Evolutionary conservation across 306 rosid genomes (phyloP).

Genomic region (Gastrolobium villosum): DNA sequence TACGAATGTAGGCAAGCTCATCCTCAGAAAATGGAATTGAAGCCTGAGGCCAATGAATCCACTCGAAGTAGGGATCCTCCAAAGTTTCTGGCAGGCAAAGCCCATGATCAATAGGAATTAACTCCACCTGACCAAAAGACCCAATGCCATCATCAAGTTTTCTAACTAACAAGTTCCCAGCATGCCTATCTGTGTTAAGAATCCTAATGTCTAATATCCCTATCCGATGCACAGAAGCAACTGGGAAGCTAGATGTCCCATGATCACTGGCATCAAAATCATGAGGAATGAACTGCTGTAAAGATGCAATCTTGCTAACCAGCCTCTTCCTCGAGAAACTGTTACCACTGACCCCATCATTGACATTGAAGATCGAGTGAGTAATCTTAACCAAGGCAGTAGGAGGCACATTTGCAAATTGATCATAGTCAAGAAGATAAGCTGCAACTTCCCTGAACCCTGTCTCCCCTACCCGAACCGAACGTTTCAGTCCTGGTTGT

Average conservation of each 20-base stretch:
- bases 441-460: slow-evolving; percentile 98
- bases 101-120: slow-evolving; percentile 97
- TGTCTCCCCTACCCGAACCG: slow-evolving; percentile 97
- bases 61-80: slow-evolving; percentile 98
- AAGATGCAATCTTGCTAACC: slow-evolving; percentile 96
- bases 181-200: slow-evolving; percentile 98
- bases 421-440: slow-evolving; percentile 81
- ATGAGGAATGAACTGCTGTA: slow-evolving; percentile 90
- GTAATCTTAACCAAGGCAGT: slow-evolving; percentile 95
- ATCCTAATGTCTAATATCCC: slow-evolving; percentile 96
- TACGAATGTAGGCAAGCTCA: slow-evolving; percentile 78
- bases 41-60: slow-evolving; percentile 99
- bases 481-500: slow-evolving; percentile 91
- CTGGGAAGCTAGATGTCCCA: slow-evolving; percentile 96
- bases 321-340: slow-evolving; percentile 66
- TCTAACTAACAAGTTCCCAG: slow-evolving; percentile 92
- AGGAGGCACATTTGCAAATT: slow-evolving; percentile 96
- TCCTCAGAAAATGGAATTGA: slow-evolving; percentile 95
- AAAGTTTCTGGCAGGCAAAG: slow-evolving; percentile 94
- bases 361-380: slow-evolving; percentile 94
- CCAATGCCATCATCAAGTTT: slow-evolving; percentile 86
- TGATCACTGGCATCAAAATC: slow-evolving; percentile 99
- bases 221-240: slow-evolving; percentile 91
- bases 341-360: slow-evolving; percentile 89
- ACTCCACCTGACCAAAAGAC: slow-evolving; percentile 89